A percentile compares a stretch with the other conserved stretches of the same genome.
Evolutionary conservation across 805 yeast species (phyloP).

Genomic region (Yueomyces sinensis): DNA sequence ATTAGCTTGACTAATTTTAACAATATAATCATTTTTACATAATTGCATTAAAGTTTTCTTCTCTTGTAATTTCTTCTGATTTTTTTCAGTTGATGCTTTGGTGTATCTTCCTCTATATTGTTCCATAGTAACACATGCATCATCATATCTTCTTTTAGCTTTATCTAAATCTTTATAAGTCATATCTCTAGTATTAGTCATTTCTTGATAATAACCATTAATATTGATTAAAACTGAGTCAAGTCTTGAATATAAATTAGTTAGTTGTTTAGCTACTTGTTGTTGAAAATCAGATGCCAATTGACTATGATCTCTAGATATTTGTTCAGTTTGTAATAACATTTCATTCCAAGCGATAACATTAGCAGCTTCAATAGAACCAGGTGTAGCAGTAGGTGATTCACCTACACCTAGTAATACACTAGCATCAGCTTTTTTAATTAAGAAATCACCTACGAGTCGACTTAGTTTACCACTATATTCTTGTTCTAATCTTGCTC

Average conservation of each 20-base stretch:
- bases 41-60: conserved; percentile 72
- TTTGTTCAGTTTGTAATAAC: conserved; percentile 66
- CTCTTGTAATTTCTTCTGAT: conserved; percentile 37
- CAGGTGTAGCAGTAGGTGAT: conserved; percentile 83
- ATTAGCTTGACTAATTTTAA: conserved; percentile 74
- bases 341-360: conserved; percentile 86
- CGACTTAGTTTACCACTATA: conserved; percentile 56
- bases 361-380: conserved; percentile 80
- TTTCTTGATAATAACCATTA: conserved; percentile 43
- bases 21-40: conserved; percentile 72
- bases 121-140: conserved; percentile 71
- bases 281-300: conserved; percentile 47
- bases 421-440: conserved; percentile 58
- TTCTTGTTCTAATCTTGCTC: conserved; percentile 73
- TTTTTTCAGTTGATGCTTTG: conserved; percentile 40
- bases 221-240: conserved; percentile 43
- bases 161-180: conserved; percentile 22
- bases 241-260: conserved; percentile 38
- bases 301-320: conserved; percentile 51
- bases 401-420: conserved; percentile 78
- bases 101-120: conserved; percentile 62
- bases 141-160: conserved; percentile 64
- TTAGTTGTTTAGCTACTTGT: conserved; percentile 49
- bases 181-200: conserved; percentile 29
- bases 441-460: conserved; percentile 55